Base-by-base conservation (phyloP, 225 moss, liverwort and hornwort species). In the Polytrichum commune region DNA sequence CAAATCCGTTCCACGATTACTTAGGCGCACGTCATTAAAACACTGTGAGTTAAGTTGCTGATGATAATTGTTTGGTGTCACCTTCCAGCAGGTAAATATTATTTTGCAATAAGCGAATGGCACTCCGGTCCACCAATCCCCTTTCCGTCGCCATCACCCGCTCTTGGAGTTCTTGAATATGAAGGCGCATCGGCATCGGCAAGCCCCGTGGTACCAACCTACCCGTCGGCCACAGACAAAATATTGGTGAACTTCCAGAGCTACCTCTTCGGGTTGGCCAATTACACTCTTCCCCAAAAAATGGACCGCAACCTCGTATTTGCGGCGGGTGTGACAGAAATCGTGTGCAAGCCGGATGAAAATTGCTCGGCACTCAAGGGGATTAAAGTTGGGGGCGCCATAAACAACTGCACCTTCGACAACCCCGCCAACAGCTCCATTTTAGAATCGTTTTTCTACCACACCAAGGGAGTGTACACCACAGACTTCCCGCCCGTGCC, bases 41-140 rank as follows among this genome's bases (percentile, higher is more conserved):
- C 85, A 86, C 6, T 91, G 89, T 58, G 87, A 19, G 68, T 83
- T 0, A 69, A 63, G 5, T 53, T 77, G 54, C 65, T 62, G 71
- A 1, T 9, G 29, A 65, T 69, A 55, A 69, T 6, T 26, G 72
- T 75, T 3, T 18, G 60, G 2, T 70, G 77, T 27, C 22, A 30
- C 30, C 30, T 75, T 0, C 26, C 81, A 0, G 22, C 81, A 9
- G 78, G 69, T n/a, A 1, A 75, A 1, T 84, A 78, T 20, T 27
- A 54, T 18, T 68, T 60, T 60, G 58, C 22, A 20, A 60, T 60
- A 22, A 6, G 20, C 58, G 58, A 68, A 4, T 55, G 46, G 53
- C 18, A 2, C 5, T 20, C 68, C 5, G 3, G 25, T 33, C 32
- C 20, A 7, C 7, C 19, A 54, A 1, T 1, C 3, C 46, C 46